Percentiles rank a stretch among this genome's conserved stretches.
phyloP scores from a whole-genome alignment of 768 basidiomycete genomes.

The Amanita phalloides region DNA sequence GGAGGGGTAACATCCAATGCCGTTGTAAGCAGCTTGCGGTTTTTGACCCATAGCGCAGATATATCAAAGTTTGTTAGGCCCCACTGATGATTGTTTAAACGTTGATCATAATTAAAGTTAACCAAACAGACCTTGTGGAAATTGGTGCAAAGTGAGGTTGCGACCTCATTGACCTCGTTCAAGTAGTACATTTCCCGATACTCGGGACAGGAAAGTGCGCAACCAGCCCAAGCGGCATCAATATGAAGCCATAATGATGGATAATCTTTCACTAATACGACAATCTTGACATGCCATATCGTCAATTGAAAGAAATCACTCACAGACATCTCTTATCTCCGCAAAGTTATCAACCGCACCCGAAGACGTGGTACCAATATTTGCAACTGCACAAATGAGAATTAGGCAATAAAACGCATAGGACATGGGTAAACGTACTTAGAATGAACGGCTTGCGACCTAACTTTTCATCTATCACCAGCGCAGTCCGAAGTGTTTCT shows the following conservation, averaged over 20 bases:
- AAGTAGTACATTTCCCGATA: constrained; percentile 50
- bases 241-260: constrained; percentile 78
- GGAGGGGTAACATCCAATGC: constrained; percentile 84
- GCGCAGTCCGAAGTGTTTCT: constrained; percentile 38
- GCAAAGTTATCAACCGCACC: constrained; percentile 75
- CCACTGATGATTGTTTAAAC: constrained; percentile 38
- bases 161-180: constrained; percentile 63
- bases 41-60: constrained; percentile 70
- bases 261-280: constrained; percentile 37
- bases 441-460: constrained; percentile 76
- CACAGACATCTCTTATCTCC: constrained; percentile 69
- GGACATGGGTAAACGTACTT: constrained; percentile 32
- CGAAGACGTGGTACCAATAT: constrained; percentile 87
- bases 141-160: constrained; percentile 78
- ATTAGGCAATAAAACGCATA: no score
- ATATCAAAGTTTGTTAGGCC: constrained; percentile 86
- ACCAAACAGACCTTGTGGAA: constrained; percentile 64
- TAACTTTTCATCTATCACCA: constrained; percentile 51
- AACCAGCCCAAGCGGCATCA: constrained; percentile 89
- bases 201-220: constrained; percentile 74
- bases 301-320: constrained; percentile 4
- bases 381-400: constrained; percentile 47
- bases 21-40: constrained; percentile 59
- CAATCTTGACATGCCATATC: background rate
- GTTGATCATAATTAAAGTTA: background rate